Base-by-base conservation (phyloP, 176 grass and related monocot genomes). In the Cenchrus purpureus region DNA sequence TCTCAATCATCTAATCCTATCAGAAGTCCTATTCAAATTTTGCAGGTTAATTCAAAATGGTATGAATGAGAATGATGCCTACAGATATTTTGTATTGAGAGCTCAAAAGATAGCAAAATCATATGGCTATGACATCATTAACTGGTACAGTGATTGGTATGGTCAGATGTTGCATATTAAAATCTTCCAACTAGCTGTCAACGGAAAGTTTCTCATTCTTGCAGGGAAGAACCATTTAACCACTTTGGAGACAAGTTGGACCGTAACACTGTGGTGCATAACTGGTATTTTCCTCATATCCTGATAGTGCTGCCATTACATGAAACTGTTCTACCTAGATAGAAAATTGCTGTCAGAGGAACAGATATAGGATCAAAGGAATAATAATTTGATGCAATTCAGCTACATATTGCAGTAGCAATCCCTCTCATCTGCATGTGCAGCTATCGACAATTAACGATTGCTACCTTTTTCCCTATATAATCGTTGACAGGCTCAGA, bases 161-260 rank as follows among this genome's bases (percentile, higher is more conserved):
- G 34, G 3, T 34, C 68, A 34, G 34, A 54, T 79, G 48, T 60
- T 83, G 69, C 34, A 79, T 17, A 74, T 68, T 64, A 48, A 68
- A 31, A 57, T 71, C 0, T 51, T 52, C 54, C 32, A 48, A 79
- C 34, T 34, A 34, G 14, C 16, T 53, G 6, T 2, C 76, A 13
- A 74, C 19, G 34, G 34, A 3, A 63, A 17, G 22, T 91, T 55
- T 51, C 11, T 83, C 5, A 66, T 65, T 13, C 52, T 54, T 85
- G 31, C 63, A 95, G 95, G 95, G 95, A 98, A 79, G 95, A 98
- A 85, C 88, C 95, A 56, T 98, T 98, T 84, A 94, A 91, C 85
- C 82, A 90, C 61, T 95, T 98, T 74, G 95, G 95, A 74, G 86
- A 90, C 68, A 90, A 93, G 56, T 66, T 98, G 73, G 89, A 80